Conservation (phyloP, 2,329 filamentous ascomycete genomes). For the Aspergillus proliferans region DNA sequence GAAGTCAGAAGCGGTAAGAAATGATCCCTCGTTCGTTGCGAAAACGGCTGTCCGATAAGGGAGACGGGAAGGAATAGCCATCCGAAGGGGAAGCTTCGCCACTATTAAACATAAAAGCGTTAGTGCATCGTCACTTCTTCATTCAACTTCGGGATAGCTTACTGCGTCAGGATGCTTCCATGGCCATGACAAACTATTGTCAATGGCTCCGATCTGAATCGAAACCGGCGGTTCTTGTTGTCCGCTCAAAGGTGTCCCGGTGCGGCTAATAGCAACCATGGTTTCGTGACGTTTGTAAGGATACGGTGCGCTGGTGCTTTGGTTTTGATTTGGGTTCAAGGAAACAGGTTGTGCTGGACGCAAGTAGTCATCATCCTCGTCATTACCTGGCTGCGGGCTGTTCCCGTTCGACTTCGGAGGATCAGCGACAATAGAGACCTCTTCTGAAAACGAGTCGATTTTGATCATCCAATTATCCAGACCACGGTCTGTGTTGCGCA, state of each 20-base stretch:
- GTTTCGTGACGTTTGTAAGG: constrained; percentile 74
- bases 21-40: constrained; percentile 84
- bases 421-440: constrained; percentile 80
- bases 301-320: constrained; percentile 41
- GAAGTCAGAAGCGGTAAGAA: constrained; percentile 95
- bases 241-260: constrained; percentile 46
- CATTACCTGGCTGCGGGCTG: constrained; percentile 21
- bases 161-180: constrained; percentile 97
- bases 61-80: constrained; percentile 98
- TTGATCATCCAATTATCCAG: constrained; percentile 99
- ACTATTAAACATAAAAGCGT: constrained; percentile 35
- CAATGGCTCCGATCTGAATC: constrained; percentile 83
- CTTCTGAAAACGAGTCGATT: constrained; percentile 76
- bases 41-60: constrained; percentile 92
- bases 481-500: constrained; percentile 95
- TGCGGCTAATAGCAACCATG: constrained; percentile 67
- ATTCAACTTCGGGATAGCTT: constrained; percentile 23
- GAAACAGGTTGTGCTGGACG: constrained; percentile 57
- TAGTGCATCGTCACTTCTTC: constrained; percentile 8
- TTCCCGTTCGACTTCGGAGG: constrained; percentile 60
- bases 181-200: constrained; percentile 96
- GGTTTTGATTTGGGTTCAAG: constrained; percentile 39
- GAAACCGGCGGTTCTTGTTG: constrained; percentile 45
- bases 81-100: constrained; percentile 89
- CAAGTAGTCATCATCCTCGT: constrained; percentile 41